A percentile compares a stretch with the other conserved stretches of the same genome.
Conservation (phyloP, 129 eudicot species). For the Mikania micrantha region DNA sequence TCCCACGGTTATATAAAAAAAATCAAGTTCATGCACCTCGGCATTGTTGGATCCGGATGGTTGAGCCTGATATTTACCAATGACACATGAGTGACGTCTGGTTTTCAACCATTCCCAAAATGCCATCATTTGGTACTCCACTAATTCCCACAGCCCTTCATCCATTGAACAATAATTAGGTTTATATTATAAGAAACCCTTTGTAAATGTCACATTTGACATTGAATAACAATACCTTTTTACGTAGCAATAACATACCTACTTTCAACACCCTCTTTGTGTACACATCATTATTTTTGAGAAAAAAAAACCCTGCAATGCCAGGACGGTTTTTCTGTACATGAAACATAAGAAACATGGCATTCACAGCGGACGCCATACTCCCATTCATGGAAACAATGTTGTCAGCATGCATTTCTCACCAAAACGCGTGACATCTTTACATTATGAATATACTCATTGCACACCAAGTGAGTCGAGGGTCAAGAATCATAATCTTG, state of each 20-base stretch:
- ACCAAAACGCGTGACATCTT: neutral
- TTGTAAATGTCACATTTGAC: slow-evolving; percentile 6
- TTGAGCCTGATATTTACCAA: too few species aligned
- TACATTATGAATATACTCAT: slow-evolving; percentile 1
- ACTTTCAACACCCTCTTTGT: slow-evolving; percentile 11
- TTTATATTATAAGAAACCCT: neutral
- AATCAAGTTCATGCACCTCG: too few species aligned
- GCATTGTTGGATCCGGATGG: too few species aligned
- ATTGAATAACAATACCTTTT: neutral
- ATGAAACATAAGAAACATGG: slow-evolving; percentile 1
- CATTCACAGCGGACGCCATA: slow-evolving; percentile 4
- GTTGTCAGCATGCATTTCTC: neutral
- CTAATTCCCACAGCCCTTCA: slow-evolving; percentile 5
- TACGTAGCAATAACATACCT: slow-evolving; percentile 6
- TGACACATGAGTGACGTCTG: slow-evolving; percentile 14
- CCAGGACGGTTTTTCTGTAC: slow-evolving; percentile 26
- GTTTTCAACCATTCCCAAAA: slow-evolving; percentile 20
- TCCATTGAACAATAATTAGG: slow-evolving; percentile 13
- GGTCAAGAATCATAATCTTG: slow-evolving; percentile 5
- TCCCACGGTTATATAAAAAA: too few species aligned
- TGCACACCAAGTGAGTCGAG: neutral
- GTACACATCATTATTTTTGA: slow-evolving; percentile 11
- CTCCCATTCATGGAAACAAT: slow-evolving; percentile 14
- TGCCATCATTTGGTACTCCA: slow-evolving; percentile 18
- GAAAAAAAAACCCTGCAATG: slow-evolving; percentile 18